Evolutionary conservation across 768 basidiomycete species (phyloP).

Genomic region (Leucosporidium creatinivorum): DNA sequence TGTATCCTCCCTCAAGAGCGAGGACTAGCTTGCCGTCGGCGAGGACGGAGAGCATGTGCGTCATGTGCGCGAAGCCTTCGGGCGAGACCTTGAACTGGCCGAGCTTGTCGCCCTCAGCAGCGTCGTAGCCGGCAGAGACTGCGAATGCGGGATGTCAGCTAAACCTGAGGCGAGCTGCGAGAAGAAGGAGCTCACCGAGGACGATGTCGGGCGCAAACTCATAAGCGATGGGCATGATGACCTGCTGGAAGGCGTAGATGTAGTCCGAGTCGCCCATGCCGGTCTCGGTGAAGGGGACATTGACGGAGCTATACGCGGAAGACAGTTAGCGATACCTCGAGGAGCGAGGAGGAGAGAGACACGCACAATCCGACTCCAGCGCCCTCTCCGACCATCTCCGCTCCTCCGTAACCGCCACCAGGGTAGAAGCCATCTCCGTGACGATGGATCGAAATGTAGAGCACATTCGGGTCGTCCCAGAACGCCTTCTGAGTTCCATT

Average conservation of each 20-base stretch:
- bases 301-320: constrained; percentile 63
- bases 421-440: constrained; percentile 97
- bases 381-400: constrained; percentile 79
- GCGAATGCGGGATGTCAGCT: background rate
- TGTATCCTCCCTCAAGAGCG: constrained; percentile 97
- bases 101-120: constrained; percentile 82
- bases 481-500: constrained; percentile 97
- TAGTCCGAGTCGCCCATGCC: constrained; percentile 96
- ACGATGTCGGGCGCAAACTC: constrained; percentile 95
- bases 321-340: constrained; percentile 10
- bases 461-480: constrained; percentile 79
- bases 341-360: background rate
- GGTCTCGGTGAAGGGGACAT: constrained; percentile 82
- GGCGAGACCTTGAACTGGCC: constrained; percentile 89
- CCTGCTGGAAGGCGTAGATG: constrained; percentile 87
- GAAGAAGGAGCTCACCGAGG: constrained; percentile 58
- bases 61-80: constrained; percentile 95
- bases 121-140: constrained; percentile 99
- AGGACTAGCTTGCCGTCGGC: constrained; percentile 84
- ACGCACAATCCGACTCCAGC: constrained; percentile 72
- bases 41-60: constrained; percentile 84
- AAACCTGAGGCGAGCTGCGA: constrained; percentile 13
- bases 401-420: constrained; percentile 76
- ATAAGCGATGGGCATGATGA: constrained; percentile 93
- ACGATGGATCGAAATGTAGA: constrained; percentile 91